Percentiles rank a stretch among this genome's conserved stretches.
Conservation (phyloP, 2,329 filamentous ascomycete species). For the Beauveria sp. region DNA sequence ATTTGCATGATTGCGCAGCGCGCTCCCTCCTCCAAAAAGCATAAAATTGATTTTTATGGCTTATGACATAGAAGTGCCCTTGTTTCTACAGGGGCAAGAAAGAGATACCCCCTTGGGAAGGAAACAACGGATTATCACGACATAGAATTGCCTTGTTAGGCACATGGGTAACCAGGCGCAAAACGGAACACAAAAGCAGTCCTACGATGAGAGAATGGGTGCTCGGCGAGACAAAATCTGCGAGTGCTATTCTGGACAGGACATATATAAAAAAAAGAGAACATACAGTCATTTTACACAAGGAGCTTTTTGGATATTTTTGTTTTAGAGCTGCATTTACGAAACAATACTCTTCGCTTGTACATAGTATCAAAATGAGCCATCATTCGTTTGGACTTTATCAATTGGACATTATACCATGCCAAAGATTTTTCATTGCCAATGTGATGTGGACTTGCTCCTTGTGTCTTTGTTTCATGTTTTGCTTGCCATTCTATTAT, state of each 20-base stretch:
- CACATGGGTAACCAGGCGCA: slow-evolving; percentile 1
- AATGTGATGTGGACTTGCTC: no score
- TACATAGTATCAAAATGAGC: not conserved
- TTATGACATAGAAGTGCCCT: slow-evolving; percentile 1
- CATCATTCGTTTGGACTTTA: not conserved
- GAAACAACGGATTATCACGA: slow-evolving; percentile 1
- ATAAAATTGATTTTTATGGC: slow-evolving; percentile 12
- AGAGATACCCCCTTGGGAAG: slow-evolving; percentile 10
- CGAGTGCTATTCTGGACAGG: not conserved
- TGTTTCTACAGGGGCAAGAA: not conserved
- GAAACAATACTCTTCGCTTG: not conserved
- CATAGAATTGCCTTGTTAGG: not conserved
- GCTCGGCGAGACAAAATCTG: not conserved
- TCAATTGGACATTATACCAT: not conserved
- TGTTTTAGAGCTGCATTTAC: slow-evolving; percentile 1
- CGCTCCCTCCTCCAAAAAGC: not conserved
- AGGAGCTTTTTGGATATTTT: not conserved
- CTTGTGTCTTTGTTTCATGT: no score
- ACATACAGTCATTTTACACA: not conserved
- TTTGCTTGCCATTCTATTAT: no score
- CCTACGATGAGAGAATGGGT: not conserved
- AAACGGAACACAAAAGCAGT: not conserved
- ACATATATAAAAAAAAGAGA: not conserved
- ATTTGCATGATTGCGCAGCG: slow-evolving; percentile 1
- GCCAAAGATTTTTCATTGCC: not conserved